These are phyloP conservation scores for Elasticomyces elasticus DNA, from an alignment of 495 filamentous ascomycete species.

Conservation along the genomic window DNA sequence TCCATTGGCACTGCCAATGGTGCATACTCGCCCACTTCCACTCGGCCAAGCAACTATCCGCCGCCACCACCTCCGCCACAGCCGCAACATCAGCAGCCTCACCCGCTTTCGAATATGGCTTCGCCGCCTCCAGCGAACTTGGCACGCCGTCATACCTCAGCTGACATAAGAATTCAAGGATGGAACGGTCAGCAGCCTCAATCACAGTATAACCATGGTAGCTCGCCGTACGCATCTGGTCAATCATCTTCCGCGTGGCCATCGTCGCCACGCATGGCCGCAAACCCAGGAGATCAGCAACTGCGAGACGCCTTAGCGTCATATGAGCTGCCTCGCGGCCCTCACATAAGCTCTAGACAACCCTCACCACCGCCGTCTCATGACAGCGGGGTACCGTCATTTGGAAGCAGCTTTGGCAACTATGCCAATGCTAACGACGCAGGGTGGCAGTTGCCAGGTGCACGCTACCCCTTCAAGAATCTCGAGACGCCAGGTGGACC, in stretches of 20 bases:
- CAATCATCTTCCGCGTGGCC: constrained; percentile 74
- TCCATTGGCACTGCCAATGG: constrained; percentile 62
- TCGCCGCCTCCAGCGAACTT: constrained; percentile 70
- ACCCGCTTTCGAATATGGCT: constrained; percentile 65
- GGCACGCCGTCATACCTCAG: constrained; percentile 82
- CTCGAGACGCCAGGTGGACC: constrained; percentile 43
- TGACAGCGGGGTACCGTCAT: constrained; percentile 10
- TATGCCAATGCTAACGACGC: constrained; percentile 44
- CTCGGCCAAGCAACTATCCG: constrained; percentile 44
- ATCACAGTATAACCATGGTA: constrained; percentile 28
- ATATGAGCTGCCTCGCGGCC: constrained; percentile 60
- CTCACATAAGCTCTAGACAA: constrained; percentile 52
- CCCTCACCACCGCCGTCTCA: constrained; percentile 52
- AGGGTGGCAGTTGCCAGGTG: constrained; percentile 47
- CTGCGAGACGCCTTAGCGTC: constrained; percentile 71
- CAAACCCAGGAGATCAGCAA: constrained; percentile 55
- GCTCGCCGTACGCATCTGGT: constrained; percentile 63
- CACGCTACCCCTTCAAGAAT: constrained; percentile 36
- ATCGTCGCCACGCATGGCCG: constrained; percentile 11
- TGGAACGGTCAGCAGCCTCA: constrained; percentile 52
- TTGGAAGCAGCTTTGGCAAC: constrained; percentile 15
- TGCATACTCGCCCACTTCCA: constrained; percentile 48
- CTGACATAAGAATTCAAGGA: constrained; percentile 83
- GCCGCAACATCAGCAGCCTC: constrained; percentile 48
- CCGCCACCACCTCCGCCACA: constrained; percentile 59